Conservation (phyloP, 805 yeast species). For the Wickerhamomyces ciferrii region DNA sequence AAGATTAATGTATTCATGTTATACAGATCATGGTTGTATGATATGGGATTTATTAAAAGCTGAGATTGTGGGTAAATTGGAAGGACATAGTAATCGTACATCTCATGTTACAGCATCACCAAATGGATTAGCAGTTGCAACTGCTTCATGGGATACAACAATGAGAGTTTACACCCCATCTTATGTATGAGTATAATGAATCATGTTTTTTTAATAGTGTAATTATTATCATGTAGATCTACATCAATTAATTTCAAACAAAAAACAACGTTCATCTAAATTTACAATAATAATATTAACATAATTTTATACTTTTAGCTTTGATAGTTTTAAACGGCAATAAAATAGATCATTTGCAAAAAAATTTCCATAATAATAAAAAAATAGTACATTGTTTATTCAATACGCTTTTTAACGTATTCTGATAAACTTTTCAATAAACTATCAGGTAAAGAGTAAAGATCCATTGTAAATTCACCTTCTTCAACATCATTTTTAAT, state of each 20-base stretch:
- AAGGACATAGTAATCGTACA: constrained; percentile 59
- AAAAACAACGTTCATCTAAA: neutral
- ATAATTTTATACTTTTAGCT: neutral
- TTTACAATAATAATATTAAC: neutral
- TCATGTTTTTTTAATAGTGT: too few species aligned
- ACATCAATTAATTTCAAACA: neutral
- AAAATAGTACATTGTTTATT: constrained; percentile 9
- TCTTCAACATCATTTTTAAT: constrained; percentile 93
- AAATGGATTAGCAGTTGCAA: constrained; percentile 72
- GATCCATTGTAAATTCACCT: constrained; percentile 96
- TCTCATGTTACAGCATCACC: constrained; percentile 61
- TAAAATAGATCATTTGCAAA: too few species aligned
- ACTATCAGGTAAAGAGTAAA: constrained; percentile 88
- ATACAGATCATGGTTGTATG: constrained; percentile 69
- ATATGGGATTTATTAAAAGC: constrained; percentile 74
- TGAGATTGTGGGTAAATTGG: constrained; percentile 58
- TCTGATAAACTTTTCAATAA: constrained; percentile 92
- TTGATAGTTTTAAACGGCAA: too few species aligned
- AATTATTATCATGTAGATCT: neutral
- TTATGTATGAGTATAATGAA: constrained; percentile 8
- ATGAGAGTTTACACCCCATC: constrained; percentile 58
- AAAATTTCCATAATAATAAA: neutral
- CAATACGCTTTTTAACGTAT: constrained; percentile 71
- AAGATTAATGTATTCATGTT: constrained; percentile 66
- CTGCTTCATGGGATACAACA: constrained; percentile 79